Evolutionary conservation across 495 filamentous ascomycete species (phyloP), one percentile per base, ranked within the genome.

Genomic region (Bombardia bombarda): DNA sequence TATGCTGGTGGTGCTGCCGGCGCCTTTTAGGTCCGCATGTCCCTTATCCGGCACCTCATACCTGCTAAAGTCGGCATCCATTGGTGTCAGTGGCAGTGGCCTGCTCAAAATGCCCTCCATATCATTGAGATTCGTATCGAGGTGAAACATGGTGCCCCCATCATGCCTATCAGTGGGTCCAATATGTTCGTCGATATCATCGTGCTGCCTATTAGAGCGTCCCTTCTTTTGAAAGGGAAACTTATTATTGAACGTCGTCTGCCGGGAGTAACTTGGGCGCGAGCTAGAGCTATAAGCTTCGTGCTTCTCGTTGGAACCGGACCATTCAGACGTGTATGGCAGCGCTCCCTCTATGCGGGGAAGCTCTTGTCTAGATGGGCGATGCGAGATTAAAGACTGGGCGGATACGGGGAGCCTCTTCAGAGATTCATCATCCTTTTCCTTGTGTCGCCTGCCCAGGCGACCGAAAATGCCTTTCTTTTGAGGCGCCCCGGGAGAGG

Each of bases 51-150:
- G 68, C 13, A 71, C 73, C 33, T 66, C 62, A 28, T 69, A 73
- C 21, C 72, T 72, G 46, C 75, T 70, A 21, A 78, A 74, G 40
- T 62, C 67, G 25, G 69, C 67, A 28, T 78, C 72, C 47, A 83
- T 78, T 4, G 82, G 79, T 0, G 75, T 82, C 50, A 80, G 58
- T 4, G 73, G 75, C 19, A 68, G 71, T n/a, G 77, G 79, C 46
- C 74, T 67, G 32, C 74, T 77, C 31, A 96, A 65, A 43, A 96
- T 94, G 20, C 84, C 90, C 49, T 85, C 78, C 83, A 96, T 84
- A 46, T 90, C 72, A 8, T 70, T 69, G 14, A 96, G 73, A 58
- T 96, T 80, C 4, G 84, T 92, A 63, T 96, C 89, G 10, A 96
- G 79, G 42, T 74, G 70, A 58, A 77, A 93, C 41, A 68, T 39